phyloP scores from a whole-genome alignment of 768 basidiomycete genomes.

The Boletus vinaceobasis region DNA sequence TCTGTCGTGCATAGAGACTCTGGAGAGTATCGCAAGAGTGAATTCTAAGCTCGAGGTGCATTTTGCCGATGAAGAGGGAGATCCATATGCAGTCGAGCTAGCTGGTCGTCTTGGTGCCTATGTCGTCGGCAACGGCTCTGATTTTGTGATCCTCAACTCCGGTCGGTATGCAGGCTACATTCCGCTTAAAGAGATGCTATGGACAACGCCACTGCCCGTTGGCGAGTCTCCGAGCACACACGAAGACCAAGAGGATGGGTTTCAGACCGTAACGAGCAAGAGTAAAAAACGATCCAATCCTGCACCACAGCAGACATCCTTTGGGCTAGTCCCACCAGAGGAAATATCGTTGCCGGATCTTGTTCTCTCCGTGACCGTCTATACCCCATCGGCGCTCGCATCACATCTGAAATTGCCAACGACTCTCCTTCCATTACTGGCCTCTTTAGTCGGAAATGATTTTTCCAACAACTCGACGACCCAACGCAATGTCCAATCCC shows the following conservation, averaged over 20 bases:
- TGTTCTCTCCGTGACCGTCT: constrained; percentile 53
- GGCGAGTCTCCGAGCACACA: constrained; percentile 19
- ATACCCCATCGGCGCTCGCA: constrained; percentile 60
- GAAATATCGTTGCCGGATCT: constrained; percentile 34
- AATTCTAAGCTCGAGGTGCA: constrained; percentile 48
- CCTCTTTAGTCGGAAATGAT: constrained; percentile 79
- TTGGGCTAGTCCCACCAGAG: constrained; percentile 55
- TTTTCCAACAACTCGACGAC: constrained; percentile 54
- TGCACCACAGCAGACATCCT: constrained; percentile 10
- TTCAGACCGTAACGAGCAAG: constrained; percentile 58
- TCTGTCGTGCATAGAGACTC: constrained; percentile 53
- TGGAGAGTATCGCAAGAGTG: constrained; percentile 39
- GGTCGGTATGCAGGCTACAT: constrained; percentile 78
- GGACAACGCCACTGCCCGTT: constrained; percentile 39
- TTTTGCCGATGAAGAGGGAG: constrained; percentile 79
- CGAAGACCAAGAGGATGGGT: constrained; percentile 48
- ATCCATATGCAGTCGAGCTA: constrained; percentile 81
- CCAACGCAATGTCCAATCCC: constrained; percentile 48
- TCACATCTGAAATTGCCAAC: constrained; percentile 63
- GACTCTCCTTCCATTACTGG: constrained; percentile 72
- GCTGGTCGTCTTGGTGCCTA: constrained; percentile 71
- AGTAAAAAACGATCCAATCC: constrained; percentile 44
- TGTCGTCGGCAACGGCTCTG: constrained; percentile 77
- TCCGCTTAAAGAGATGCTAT: constrained; percentile 72
- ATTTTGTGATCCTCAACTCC: constrained; percentile 74